These are phyloP conservation scores for Meyerozyma smithsonii DNA, from an alignment of 1,139 yeast species.

Conservation along the genomic window DNA sequence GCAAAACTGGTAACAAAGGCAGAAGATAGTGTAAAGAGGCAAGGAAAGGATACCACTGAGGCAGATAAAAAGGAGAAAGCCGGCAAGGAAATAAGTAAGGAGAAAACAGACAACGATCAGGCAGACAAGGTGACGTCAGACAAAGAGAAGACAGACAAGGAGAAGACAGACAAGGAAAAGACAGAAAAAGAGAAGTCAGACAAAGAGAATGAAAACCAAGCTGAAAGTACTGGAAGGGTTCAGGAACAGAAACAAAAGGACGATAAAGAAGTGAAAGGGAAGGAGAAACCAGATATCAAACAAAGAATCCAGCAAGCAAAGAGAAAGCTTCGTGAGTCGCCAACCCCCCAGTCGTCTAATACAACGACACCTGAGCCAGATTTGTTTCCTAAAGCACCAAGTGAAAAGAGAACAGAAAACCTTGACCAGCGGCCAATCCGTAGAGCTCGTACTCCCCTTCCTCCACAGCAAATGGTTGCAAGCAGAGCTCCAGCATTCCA, in stretches of 20 bases:
- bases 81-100: conserved; percentile 5
- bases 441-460: conserved; percentile 12
- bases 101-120: conserved; percentile 4
- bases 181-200: conserved; percentile 1
- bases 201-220: neutral
- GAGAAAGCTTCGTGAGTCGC: neutral
- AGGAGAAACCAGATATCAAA: conserved; percentile 5
- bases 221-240: too few species aligned
- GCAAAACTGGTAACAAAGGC: neutral
- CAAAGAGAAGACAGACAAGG: neutral
- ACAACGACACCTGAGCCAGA: conserved; percentile 3
- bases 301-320: conserved; percentile 5
- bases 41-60: conserved; percentile 4
- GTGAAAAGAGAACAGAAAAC: conserved; percentile 4
- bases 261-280: conserved; percentile 5
- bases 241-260: neutral
- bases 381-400: conserved; percentile 3
- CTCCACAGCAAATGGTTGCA: conserved; percentile 14
- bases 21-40: too few species aligned
- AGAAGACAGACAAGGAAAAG: conserved; percentile 2
- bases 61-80: conserved; percentile 3
- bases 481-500: conserved; percentile 3
- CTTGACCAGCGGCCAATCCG: conserved; percentile 2
- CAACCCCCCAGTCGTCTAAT: neutral
- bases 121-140: conserved; percentile 4